phyloP scores from a whole-genome alignment of 768 basidiomycete genomes.

The Naganishia vishniacii region DNA sequence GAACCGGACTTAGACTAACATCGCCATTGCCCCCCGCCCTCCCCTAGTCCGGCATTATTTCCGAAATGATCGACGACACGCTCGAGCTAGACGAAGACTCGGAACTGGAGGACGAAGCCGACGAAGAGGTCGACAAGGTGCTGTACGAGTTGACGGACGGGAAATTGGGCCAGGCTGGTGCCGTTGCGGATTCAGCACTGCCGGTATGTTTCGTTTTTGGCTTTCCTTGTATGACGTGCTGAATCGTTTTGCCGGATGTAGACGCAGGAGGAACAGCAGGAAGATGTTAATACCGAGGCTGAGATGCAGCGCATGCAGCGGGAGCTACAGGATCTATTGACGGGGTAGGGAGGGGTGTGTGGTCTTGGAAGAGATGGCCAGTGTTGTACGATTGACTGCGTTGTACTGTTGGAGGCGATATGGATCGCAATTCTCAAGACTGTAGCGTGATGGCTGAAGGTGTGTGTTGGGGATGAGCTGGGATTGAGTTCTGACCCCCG shows the following conservation, averaged over 20 bases:
- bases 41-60: conserved; percentile 84
- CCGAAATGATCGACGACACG: conserved; percentile 94
- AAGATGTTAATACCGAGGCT: conserved; percentile 77
- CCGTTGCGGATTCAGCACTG: conserved; percentile 60
- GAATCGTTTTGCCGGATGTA: conserved; percentile 41
- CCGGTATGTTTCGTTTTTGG: conserved; percentile 58
- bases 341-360: conserved; percentile 49
- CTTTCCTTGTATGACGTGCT: not conserved
- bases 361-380: too few species aligned
- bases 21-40: not conserved
- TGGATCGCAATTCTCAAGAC: too few species aligned
- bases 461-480: too few species aligned
- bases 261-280: conserved; percentile 59
- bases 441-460: too few species aligned
- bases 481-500: too few species aligned
- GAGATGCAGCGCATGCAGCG: conserved; percentile 86
- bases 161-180: conserved; percentile 79
- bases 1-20: not conserved
- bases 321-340: conserved; percentile 80
- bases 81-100: conserved; percentile 65
- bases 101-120: conserved; percentile 91
- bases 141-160: conserved; percentile 92
- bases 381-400: too few species aligned
- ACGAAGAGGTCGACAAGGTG: conserved; percentile 94
- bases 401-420: too few species aligned